These are phyloP conservation scores for Mycena vulgaris DNA, from an alignment of 768 basidiomycete species.

Conservation along the genomic window DNA sequence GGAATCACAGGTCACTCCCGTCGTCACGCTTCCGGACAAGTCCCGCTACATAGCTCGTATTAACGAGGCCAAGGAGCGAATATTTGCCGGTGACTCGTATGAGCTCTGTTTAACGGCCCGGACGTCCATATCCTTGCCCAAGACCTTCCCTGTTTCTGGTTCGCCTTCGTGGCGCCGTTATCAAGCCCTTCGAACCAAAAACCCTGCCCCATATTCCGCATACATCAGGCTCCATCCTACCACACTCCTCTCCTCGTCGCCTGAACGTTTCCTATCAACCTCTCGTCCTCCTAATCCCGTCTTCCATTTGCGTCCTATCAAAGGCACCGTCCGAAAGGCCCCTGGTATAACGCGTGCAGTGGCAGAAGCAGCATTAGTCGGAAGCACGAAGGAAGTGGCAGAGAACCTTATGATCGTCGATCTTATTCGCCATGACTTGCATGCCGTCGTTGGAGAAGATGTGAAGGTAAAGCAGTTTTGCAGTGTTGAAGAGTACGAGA, in stretches of 20 bases:
- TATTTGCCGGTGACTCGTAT: constrained; percentile 91
- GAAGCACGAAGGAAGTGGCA: constrained; percentile 90
- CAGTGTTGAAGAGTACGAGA: constrained; percentile 91
- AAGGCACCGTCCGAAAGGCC: constrained; percentile 88
- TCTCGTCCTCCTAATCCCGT: constrained; percentile 73
- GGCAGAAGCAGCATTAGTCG: constrained; percentile 74
- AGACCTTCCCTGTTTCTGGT: constrained; percentile 43
- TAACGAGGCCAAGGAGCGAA: constrained; percentile 76
- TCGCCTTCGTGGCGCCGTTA: constrained; percentile 82
- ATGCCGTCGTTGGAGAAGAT: constrained; percentile 85
- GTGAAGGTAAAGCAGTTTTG: constrained; percentile 91
- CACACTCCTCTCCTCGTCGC: constrained; percentile 88
- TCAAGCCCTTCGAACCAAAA: constrained; percentile 76
- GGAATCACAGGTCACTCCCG: constrained; percentile 32
- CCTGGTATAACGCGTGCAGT: constrained; percentile 74
- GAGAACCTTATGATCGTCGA: constrained; percentile 99
- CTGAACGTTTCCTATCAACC: constrained; percentile 92
- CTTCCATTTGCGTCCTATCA: constrained; percentile 94
- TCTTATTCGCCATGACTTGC: constrained; percentile 93
- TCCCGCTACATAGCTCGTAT: constrained; percentile 78
- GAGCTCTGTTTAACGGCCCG: constrained; percentile 92
- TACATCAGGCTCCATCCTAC: constrained; percentile 85
- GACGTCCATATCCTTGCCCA: constrained; percentile 69
- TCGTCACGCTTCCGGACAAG: constrained; percentile 70
- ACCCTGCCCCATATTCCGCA: constrained; percentile 92